These are phyloP conservation scores for Xylariomycetidae sp. DNA, from an alignment of 2,329 filamentous ascomycete genomes.

Conservation along the genomic window DNA sequence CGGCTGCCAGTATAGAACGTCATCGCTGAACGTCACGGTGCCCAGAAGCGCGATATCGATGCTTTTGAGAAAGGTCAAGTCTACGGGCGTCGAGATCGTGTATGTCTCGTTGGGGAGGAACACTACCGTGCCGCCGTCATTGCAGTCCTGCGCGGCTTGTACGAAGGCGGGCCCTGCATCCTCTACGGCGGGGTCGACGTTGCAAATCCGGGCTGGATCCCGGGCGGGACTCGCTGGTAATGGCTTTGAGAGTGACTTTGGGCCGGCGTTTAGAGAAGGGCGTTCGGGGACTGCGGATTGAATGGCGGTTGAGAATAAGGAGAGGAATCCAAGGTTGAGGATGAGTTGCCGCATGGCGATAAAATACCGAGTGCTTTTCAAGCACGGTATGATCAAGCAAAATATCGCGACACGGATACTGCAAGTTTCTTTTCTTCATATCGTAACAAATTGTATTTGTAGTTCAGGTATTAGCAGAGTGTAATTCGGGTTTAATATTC, in stretches of 20 bases:
- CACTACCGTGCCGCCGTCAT: slow-evolving; percentile 55
- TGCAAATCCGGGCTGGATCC: slow-evolving; percentile 7
- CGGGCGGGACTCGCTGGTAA: slow-evolving; percentile 6
- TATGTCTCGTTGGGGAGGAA: slow-evolving; percentile 51
- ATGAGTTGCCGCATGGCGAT: too few species aligned
- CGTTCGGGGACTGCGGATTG: slow-evolving; percentile 3
- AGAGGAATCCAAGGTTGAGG: too few species aligned
- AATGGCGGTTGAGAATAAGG: too few species aligned
- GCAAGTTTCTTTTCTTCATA: too few species aligned
- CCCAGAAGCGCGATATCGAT: slow-evolving; percentile 51
- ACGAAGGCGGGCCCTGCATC: slow-evolving; percentile 11
- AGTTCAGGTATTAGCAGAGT: too few species aligned
- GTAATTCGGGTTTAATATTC: too few species aligned
- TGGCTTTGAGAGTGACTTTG: slow-evolving; percentile 4
- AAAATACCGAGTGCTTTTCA: too few species aligned
- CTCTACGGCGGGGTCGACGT: slow-evolving; percentile 5
- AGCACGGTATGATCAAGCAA: too few species aligned
- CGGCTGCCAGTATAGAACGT: slow-evolving; percentile 63
- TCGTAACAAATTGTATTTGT: too few species aligned
- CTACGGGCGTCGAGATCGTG: slow-evolving; percentile 56
- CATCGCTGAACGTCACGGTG: slow-evolving; percentile 48
- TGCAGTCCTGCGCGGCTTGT: slow-evolving; percentile 24
- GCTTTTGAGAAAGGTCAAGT: slow-evolving; percentile 56
- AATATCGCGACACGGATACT: too few species aligned
- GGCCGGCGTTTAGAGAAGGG: slow-evolving; percentile 1